Base-by-base conservation (phyloP, 352 stramenopile genomes). In the Phytophthora rubi region DNA sequence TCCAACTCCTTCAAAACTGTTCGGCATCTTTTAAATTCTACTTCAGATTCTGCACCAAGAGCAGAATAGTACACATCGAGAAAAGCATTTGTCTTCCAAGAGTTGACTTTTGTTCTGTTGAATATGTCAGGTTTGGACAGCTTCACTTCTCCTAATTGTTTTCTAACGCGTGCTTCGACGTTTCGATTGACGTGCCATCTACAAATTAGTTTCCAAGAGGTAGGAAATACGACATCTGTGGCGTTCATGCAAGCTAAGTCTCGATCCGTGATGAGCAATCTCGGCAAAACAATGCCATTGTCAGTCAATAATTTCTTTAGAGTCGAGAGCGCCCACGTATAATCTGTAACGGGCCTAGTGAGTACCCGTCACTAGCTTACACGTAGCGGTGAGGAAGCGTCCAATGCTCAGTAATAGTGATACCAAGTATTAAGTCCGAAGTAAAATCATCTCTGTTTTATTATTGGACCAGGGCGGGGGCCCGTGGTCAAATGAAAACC, bases 221-320 rank as follows among this genome's bases (percentile, higher is more conserved):
- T 12, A 15, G 59, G 48, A 32, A 59, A 59, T 4, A 65, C 35
- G 3, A 23, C 21, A 28, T 65, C 35, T 13, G 48, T 59, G 4
- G 49, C 59, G 23, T 65, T 59, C 23, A 35, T 65, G 13, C 33
- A 65, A 7, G 48, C 59, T 1, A 65, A 26, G 18, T 65, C 59
- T 7, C 33, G n/a, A 47, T 59, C 59, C 0, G 59, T 65, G 5
- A 47, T 6, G 8, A 47, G 12, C 39, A 45, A 18, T 13, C 39
- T 12, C 4, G 39, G 39, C 6, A 47, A 18, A n/a, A 21, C 6
- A n/a, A 47, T 18, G 13, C 4, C 39, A 47, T 47, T 47, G 15
- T 47, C 39, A 12, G 15, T 47, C 39, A 47, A 21, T 13, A 47
- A 21, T n/a, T 21, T 4, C 16, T 47, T 47, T 2, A 47, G 15